Conservation (phyloP, 2,329 filamentous ascomycete species). For the Aulographum hederae region DNA sequence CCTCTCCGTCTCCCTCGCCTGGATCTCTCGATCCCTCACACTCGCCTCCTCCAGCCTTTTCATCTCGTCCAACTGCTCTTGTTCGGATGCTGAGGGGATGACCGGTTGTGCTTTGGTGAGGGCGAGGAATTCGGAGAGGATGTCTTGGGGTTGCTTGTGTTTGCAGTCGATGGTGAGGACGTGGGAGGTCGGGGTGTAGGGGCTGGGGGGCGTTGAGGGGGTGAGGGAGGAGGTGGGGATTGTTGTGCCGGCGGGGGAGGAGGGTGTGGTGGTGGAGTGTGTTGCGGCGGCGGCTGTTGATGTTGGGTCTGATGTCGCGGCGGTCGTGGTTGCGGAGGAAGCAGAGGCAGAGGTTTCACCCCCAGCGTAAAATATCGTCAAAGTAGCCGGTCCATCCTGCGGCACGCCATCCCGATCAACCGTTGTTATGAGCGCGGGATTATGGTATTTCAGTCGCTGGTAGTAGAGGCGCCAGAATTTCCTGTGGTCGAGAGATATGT, state of each 20-base stretch:
- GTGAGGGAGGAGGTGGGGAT: slow-evolving; percentile 13
- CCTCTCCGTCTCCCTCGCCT: slow-evolving; percentile 24
- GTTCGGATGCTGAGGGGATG: slow-evolving; percentile 39
- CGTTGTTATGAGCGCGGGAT: slow-evolving; percentile 68
- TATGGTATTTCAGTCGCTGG: slow-evolving; percentile 83
- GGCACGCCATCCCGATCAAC: slow-evolving; percentile 51
- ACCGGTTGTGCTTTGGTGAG: slow-evolving; percentile 43
- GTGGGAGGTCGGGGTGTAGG: slow-evolving; percentile 5
- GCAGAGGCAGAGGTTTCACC: no score
- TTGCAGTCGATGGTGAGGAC: slow-evolving; percentile 38
- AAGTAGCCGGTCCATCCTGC: slow-evolving; percentile 35
- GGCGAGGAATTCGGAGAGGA: slow-evolving; percentile 42
- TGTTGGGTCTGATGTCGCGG: no score
- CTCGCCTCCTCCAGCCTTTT: slow-evolving; percentile 34
- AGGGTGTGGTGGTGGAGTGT: slow-evolving; percentile 6
- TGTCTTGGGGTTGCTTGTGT: slow-evolving; percentile 38
- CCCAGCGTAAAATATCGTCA: slow-evolving; percentile 49
- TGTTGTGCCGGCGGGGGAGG: slow-evolving; percentile 9
- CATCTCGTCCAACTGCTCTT: slow-evolving; percentile 37
- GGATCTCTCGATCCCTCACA: slow-evolving; percentile 35
- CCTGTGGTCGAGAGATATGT: slow-evolving; percentile 27
- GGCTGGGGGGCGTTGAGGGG: slow-evolving; percentile 13
- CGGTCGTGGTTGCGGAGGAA: no score
- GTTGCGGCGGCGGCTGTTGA: slow-evolving; percentile 2
- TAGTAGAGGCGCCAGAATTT: slow-evolving; percentile 79